These are phyloP conservation scores for Malus domestica DNA, from an alignment of 306 rosid species.

Conservation along the genomic window DNA sequence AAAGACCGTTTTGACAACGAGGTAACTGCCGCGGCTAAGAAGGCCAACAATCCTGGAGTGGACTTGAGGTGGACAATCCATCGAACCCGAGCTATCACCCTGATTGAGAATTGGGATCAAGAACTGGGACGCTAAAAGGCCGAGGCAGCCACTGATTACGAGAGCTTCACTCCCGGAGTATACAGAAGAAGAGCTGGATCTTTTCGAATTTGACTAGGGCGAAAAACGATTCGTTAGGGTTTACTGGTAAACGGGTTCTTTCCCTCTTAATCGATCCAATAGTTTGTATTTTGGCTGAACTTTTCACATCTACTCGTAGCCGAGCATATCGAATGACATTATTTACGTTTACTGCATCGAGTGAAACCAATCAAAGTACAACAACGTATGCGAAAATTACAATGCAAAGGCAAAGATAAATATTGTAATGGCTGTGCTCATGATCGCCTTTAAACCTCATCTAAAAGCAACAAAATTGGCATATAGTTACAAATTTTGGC, in stretches of 20 bases:
- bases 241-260: not conserved
- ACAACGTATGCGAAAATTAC: not conserved
- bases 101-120: too few relatives aligned
- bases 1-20: conserved; percentile 7
- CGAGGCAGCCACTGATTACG: conserved; percentile 17
- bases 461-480: conserved; percentile 52
- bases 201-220: conserved; percentile 17
- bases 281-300: too few relatives aligned
- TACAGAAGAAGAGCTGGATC: conserved; percentile 90
- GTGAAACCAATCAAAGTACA: not conserved
- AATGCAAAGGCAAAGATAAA: not conserved
- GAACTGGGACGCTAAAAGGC: conserved; percentile 17
- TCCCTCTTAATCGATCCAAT: too few relatives aligned
- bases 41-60: conserved; percentile 4
- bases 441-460: conserved; percentile 16
- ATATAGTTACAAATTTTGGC: conserved; percentile 10
- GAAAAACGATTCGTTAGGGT: too few relatives aligned
- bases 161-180: conserved; percentile 43
- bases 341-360: not conserved
- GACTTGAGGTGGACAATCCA: not conserved
- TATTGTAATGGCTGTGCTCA: not conserved
- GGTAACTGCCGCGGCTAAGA: not conserved
- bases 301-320: too few relatives aligned
- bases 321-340: not conserved
- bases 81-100: too few relatives aligned